These are phyloP conservation scores for Naganishia kalamii DNA, from an alignment of 768 basidiomycete species.

Conservation along the genomic window DNA sequence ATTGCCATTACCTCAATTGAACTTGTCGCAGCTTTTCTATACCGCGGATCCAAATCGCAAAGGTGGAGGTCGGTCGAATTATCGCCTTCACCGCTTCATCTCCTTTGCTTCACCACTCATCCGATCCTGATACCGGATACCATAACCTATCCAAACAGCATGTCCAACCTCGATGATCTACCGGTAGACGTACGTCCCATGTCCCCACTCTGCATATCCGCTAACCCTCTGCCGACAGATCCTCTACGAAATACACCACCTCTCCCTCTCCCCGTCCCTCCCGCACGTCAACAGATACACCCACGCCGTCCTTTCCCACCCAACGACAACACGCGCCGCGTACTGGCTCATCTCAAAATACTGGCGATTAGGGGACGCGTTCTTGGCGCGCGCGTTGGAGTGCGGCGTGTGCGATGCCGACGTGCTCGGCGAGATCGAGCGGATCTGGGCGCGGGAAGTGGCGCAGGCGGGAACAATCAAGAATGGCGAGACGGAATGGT, in stretches of 20 bases:
- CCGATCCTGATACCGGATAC: too few relatives aligned
- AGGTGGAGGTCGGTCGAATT: too few relatives aligned
- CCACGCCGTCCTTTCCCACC: conserved; percentile 53
- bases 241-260: conserved; percentile 68
- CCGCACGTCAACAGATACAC: conserved; percentile 59
- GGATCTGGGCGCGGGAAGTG: conserved; percentile 30
- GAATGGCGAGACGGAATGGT: too few relatives aligned
- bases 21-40: background rate
- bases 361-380: background rate
- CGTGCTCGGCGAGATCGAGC: conserved; percentile 32
- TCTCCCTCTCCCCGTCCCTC: conserved; percentile 60
- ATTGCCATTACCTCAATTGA: background rate
- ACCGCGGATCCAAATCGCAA: background rate
- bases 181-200: background rate
- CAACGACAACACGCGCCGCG: conserved; percentile 59
- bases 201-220: too few relatives aligned
- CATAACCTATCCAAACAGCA: background rate
- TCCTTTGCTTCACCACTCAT: too few relatives aligned
- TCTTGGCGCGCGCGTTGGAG: conserved; percentile 39
- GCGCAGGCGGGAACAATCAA: background rate
- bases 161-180: background rate
- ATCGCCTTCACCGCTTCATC: too few relatives aligned
- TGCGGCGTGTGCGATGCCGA: conserved; percentile 39
- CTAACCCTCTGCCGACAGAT: conserved; percentile 53
- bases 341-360: conserved; percentile 53